A percentile compares a stretch with the other conserved stretches of the same genome.
Conservation (phyloP, 805 yeast genomes). For the Wickerhamomyces subpelliculosus region DNA sequence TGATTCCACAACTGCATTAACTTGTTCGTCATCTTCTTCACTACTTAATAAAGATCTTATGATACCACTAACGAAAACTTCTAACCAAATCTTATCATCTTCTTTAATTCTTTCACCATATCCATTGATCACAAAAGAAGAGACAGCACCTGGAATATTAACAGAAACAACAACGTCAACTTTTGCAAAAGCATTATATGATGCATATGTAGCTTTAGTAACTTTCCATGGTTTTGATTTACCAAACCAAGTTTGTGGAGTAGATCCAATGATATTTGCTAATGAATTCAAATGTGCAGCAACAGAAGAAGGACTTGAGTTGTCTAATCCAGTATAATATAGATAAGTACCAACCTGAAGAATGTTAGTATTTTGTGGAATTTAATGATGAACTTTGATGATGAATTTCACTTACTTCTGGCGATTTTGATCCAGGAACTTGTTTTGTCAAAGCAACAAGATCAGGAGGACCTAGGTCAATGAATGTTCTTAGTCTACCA, state of each 20-base stretch:
- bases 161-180: constrained; percentile 68
- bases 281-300: constrained; percentile 68
- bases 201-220: constrained; percentile 61
- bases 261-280: constrained; percentile 53
- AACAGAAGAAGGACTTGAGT: constrained; percentile 68
- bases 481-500: constrained; percentile 47
- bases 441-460: constrained; percentile 44
- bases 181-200: constrained; percentile 65
- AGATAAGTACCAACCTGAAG: constrained; percentile 56
- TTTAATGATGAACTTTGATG: no score
- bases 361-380: constrained; percentile 7
- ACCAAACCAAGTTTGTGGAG: constrained; percentile 77
- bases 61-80: constrained; percentile 52
- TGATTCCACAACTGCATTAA: constrained; percentile 68
- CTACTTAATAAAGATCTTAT: constrained; percentile 63
- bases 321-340: constrained; percentile 70
- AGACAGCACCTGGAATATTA: constrained; percentile 70
- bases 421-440: constrained; percentile 55
- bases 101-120: constrained; percentile 49
- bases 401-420: constrained; percentile 7
- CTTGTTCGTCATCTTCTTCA: constrained; percentile 74
- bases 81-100: constrained; percentile 44
- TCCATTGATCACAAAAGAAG: constrained; percentile 36
- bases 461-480: constrained; percentile 74
- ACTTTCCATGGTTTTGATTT: constrained; percentile 65